These are phyloP conservation scores for Nitzschia palea DNA, from an alignment of 108 stramenopile genomes.

Conservation along the genomic window DNA sequence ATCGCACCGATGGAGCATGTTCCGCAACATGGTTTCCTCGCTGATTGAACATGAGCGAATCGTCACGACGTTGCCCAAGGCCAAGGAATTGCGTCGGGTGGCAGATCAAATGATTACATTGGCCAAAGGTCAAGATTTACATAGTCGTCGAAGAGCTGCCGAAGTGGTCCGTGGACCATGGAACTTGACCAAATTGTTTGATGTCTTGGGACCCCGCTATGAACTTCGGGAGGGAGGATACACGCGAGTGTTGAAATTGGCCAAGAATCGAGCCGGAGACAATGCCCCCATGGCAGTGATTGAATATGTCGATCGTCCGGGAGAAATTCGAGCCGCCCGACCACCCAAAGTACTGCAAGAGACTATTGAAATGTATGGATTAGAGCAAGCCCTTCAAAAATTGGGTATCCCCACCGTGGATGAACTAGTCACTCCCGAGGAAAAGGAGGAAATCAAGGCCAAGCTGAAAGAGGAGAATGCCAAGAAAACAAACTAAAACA, in stretches of 20 bases:
- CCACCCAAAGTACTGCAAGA: conserved; percentile 54
- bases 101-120: conserved; percentile 92
- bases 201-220: conserved; percentile 96
- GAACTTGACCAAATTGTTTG: conserved; percentile 89
- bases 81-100: conserved; percentile 89
- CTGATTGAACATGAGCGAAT: conserved; percentile 98
- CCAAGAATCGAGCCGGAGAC: conserved; percentile 84
- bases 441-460: conserved; percentile 16
- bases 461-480: no score
- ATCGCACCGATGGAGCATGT: conserved; percentile 86
- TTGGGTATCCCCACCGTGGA: conserved; percentile 37
- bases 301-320: conserved; percentile 97
- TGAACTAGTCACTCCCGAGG: conserved; percentile 28
- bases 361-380: conserved; percentile 7
- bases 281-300: conserved; percentile 98
- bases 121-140: conserved; percentile 55
- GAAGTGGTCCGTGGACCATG: conserved; percentile 69
- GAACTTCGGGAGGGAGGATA: conserved; percentile 92
- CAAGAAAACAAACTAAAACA: no score
- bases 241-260: conserved; percentile 93
- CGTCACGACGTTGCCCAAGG: conserved; percentile 94
- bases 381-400: conserved; percentile 32
- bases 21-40: conserved; percentile 92
- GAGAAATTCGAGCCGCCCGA: conserved; percentile 89
- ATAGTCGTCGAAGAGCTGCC: conserved; percentile 62